Evolutionary conservation across 441 rosid species (phyloP), one percentile per base, ranked within the genome.

Genomic region (Populus hybrid): DNA sequence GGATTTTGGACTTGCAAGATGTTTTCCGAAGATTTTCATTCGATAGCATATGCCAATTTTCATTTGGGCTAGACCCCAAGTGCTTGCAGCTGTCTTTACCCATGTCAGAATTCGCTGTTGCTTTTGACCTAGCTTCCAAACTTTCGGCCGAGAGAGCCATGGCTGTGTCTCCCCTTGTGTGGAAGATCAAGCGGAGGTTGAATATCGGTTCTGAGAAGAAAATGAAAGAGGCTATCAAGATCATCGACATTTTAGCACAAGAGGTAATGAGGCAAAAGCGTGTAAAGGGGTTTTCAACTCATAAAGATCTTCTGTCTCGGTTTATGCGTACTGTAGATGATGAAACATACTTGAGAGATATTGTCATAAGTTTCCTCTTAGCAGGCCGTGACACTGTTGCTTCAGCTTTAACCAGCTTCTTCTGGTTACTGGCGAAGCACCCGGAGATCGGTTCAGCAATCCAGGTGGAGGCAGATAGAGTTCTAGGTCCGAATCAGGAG

Each of bases 291-390:
- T 66, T 40, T 67, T 35, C 35, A 8, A 63, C 72, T 4, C 87
- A 85, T 24, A 80, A 86, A 63, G 95, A 91, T 74, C 88, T 93
- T 4, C 78, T 93, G 68, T 89, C 94, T 9, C 90, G 93, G 53
- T 90, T 90, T 82, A 89, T 92, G 82, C 71, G 75, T 4, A 35
- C 23, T 28, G 78, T 70, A 3, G 23, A 40, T 21, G 84, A 80
- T 24, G 83, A 77, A 2, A 71, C 76, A 28, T 75, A 46, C 53
- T 69, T 83, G 26, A 76, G 84, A 57, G 86, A 78, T 67, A 79
- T 78, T 2, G 80, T 81, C 2, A 74, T 81, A 10, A 86, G 77
- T 75, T 82, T 86, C 46, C 42, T 86, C 10, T 72, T 71, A 6
- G 87, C 86, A 2, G 86, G 87, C 10, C 84, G 84, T 4, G 87